Percentiles rank a stretch among this genome's conserved stretches.
These are phyloP conservation scores for Pestalotiopsis sp. DNA, from an alignment of 2,329 filamentous ascomycete genomes.

Conservation along the genomic window DNA sequence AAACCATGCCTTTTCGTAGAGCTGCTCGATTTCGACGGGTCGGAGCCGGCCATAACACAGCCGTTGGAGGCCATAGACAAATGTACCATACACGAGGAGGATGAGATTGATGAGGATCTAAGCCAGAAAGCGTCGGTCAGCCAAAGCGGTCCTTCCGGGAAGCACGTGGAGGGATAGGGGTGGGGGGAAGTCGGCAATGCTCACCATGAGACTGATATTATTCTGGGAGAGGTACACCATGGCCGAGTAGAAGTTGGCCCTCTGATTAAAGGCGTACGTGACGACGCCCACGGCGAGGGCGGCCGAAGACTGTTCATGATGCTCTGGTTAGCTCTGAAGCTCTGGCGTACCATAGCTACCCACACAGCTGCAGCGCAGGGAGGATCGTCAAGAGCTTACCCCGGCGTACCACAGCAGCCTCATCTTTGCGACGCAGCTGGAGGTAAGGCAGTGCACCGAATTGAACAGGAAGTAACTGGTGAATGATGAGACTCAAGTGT, in stretches of 20 bases:
- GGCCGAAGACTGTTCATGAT: conserved; percentile 67
- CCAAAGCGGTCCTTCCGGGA: neutral
- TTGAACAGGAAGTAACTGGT: neutral
- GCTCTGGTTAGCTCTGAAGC: conserved; percentile 17
- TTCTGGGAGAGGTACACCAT: conserved; percentile 97
- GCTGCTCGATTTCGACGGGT: conserved; percentile 92
- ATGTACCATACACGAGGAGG: conserved; percentile 76
- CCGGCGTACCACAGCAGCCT: conserved; percentile 63
- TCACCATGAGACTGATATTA: conserved; percentile 89
- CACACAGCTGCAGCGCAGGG: conserved; percentile 15
- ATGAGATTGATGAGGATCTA: conserved; percentile 91
- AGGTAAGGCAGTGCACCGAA: neutral
- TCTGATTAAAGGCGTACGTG: conserved; percentile 88
- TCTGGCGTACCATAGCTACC: conserved; percentile 11
- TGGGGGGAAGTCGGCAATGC: conserved; percentile 28
- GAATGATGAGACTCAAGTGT: conserved; percentile 32
- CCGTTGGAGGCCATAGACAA: conserved; percentile 86
- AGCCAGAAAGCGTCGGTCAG: neutral
- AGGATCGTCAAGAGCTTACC: conserved; percentile 43
- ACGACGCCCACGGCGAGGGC: conserved; percentile 83
- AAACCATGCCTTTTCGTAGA: conserved; percentile 98
- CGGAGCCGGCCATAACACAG: conserved; percentile 89
- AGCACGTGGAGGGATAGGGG: neutral
- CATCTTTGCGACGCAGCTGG: conserved; percentile 44
- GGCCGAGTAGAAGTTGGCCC: conserved; percentile 97